These are phyloP conservation scores for Pulicaria dysenterica DNA, from an alignment of 129 eudicot species.

Conservation along the genomic window DNA sequence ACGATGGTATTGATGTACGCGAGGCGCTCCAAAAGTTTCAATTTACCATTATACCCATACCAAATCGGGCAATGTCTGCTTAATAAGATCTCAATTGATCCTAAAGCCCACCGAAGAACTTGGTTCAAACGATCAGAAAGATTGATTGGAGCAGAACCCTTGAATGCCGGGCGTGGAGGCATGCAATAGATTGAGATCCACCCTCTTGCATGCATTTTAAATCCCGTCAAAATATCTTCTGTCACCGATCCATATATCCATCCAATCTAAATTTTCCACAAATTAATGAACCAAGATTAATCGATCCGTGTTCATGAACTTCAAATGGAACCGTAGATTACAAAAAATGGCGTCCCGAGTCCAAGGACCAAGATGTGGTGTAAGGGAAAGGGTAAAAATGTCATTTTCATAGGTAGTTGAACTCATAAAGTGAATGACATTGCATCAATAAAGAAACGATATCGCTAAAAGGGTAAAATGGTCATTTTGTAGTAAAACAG, in stretches of 20 bases:
- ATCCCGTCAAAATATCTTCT: conserved; percentile 79
- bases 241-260: conserved; percentile 85
- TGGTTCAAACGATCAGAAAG: conserved; percentile 81
- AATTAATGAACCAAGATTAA: conserved; percentile 7
- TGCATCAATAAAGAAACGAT: no score
- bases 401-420: no score
- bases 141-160: conserved; percentile 87
- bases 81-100: conserved; percentile 68
- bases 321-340: not conserved
- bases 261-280: conserved; percentile 48
- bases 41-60: conserved; percentile 67
- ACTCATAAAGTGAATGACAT: no score
- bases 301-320: not conserved
- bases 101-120: conserved; percentile 83
- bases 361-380: not conserved
- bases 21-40: conserved; percentile 60
- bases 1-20: conserved; percentile 72
- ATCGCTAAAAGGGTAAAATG: conserved; percentile 11
- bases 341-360: not conserved
- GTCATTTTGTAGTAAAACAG: conserved; percentile 20
- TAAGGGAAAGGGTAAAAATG: not conserved
- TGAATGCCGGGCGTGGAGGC: conserved; percentile 76
- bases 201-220: conserved; percentile 75
- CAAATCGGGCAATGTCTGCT: conserved; percentile 82
- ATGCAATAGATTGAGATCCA: conserved; percentile 79